A percentile compares a stretch with the other conserved stretches of the same genome.
phyloP scores from a whole-genome alignment of 2,329 filamentous ascomycete genomes.

The Penicillium vulpinum region DNA sequence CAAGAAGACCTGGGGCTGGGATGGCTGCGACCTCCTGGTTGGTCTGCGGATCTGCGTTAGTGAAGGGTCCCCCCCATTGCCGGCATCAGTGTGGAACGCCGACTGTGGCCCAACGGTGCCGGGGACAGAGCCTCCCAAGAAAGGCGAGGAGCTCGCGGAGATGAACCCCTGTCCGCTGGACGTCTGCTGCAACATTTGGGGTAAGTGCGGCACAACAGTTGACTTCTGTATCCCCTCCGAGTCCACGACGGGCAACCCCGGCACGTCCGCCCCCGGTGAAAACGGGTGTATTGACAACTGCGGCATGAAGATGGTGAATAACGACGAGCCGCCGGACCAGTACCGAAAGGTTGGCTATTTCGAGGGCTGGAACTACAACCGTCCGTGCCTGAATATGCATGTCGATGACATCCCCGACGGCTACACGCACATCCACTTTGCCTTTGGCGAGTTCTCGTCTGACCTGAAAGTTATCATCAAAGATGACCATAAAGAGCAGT shows the following conservation, averaged over 20 bases:
- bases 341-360: conserved; percentile 35
- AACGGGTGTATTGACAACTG: conserved; percentile 48
- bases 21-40: background rate
- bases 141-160: conserved; percentile 23
- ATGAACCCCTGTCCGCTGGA: conserved; percentile 51
- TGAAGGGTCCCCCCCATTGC: conserved; percentile 1
- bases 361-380: conserved; percentile 32
- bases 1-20: conserved; percentile 5
- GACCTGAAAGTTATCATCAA: conserved; percentile 19
- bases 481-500: conserved; percentile 25
- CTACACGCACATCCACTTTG: conserved; percentile 41
- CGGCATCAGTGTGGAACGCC: background rate
- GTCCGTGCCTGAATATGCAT: conserved; percentile 34
- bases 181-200: conserved; percentile 47
- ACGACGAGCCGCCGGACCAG: conserved; percentile 18
- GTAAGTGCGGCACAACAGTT: conserved; percentile 47
- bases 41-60: conserved; percentile 4
- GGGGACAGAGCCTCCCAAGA: background rate
- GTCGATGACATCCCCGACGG: conserved; percentile 16
- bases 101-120: conserved; percentile 4
- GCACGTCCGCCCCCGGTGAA: conserved; percentile 33
- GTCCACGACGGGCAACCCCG: conserved; percentile 34
- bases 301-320: conserved; percentile 38
- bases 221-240: conserved; percentile 45
- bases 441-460: conserved; percentile 31